phyloP scores from a whole-genome alignment of 441 rosid genomes.

The Pelargonium cotyledonis region DNA sequence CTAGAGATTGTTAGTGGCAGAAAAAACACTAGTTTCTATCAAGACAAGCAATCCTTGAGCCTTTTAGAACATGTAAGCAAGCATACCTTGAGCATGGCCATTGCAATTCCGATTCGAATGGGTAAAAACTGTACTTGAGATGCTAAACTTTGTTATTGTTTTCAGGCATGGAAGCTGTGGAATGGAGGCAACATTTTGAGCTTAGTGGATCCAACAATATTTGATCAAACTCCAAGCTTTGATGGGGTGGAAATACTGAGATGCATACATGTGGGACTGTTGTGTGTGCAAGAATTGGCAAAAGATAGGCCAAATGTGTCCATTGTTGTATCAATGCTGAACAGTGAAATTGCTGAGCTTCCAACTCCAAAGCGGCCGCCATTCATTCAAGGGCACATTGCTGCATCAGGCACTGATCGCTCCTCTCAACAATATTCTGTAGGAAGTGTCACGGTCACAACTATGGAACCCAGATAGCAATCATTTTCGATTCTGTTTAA shows the following conservation, averaged over 20 bases:
- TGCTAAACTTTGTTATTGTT: background rate
- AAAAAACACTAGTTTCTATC: constrained; percentile 34
- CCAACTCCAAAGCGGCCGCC: constrained; percentile 31
- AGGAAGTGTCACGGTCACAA: background rate
- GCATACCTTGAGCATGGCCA: background rate
- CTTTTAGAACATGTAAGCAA: constrained; percentile 46
- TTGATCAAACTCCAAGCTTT: constrained; percentile 8
- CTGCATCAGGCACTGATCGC: too few species aligned
- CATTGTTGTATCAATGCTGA: constrained; percentile 42
- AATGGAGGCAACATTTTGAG: constrained; percentile 28
- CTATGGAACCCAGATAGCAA: background rate
- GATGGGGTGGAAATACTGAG: constrained; percentile 26
- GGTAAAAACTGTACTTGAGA: background rate
- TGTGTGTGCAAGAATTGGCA: constrained; percentile 48
- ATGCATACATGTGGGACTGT: constrained; percentile 49
- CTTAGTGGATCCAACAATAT: constrained; percentile 27
- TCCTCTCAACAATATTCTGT: background rate
- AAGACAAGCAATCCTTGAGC: constrained; percentile 27
- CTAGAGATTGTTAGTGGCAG: constrained; percentile 32
- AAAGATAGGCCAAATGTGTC: constrained; percentile 49
- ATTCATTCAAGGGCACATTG: constrained; percentile 1
- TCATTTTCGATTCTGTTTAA: too few species aligned
- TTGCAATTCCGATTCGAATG: too few species aligned
- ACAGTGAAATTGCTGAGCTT: constrained; percentile 39
- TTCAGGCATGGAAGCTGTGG: constrained; percentile 65